Evolutionary conservation across 202 grass and related monocot species (phyloP).

Genomic region (Carex arenaria): DNA sequence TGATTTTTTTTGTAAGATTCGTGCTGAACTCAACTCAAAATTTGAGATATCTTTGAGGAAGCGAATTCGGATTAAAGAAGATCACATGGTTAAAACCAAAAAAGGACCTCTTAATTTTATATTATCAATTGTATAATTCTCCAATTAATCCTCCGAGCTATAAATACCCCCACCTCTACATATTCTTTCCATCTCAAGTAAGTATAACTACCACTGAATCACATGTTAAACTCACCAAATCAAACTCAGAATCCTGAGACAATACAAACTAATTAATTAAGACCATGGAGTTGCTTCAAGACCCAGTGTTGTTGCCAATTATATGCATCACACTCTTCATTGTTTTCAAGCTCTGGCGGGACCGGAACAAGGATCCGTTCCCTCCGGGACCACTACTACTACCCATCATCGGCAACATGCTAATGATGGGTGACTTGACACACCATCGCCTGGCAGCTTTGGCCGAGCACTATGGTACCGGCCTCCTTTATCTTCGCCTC

Average conservation of each 20-base stretch:
- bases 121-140: background rate
- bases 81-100: background rate
- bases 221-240: background rate
- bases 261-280: too few species aligned
- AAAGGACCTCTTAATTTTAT: background rate
- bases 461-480: conserved; percentile 43
- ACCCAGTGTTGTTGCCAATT: conserved; percentile 30
- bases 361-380: conserved; percentile 31
- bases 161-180: background rate
- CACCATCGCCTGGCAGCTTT: conserved; percentile 74
- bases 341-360: conserved; percentile 11
- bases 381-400: conserved; percentile 68
- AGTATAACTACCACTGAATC: background rate
- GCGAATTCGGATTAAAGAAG: too few species aligned
- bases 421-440: conserved; percentile 85
- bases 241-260: background rate
- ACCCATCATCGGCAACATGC: conserved; percentile 87
- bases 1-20: too few species aligned
- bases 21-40: too few species aligned
- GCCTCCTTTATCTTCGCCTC: conserved; percentile 53
- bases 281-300: conserved; percentile 58
- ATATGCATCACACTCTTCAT: conserved; percentile 27
- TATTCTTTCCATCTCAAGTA: background rate
- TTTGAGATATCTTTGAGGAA: too few species aligned
- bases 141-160: background rate